These are phyloP conservation scores for Skeletonema potamos DNA, from an alignment of 108 stramenopile species.

Conservation along the genomic window DNA sequence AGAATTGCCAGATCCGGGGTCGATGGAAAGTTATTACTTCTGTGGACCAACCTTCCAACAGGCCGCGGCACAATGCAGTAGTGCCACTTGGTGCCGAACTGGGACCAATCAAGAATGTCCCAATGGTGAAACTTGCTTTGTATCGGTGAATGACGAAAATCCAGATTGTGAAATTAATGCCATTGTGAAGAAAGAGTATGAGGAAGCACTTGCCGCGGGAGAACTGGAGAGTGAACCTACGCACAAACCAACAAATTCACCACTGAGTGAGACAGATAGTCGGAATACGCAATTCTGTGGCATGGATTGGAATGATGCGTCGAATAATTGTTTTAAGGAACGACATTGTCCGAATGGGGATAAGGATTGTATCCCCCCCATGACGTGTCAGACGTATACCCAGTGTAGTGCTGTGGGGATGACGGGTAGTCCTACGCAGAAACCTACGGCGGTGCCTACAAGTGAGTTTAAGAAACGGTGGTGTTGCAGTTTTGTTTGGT, in stretches of 20 bases:
- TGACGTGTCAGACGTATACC: conserved; percentile 34
- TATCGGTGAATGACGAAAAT: conserved; percentile 18
- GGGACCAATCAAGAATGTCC: conserved; percentile 47
- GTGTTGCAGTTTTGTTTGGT: neutral
- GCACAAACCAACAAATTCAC: neutral
- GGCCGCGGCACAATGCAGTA: conserved; percentile 21
- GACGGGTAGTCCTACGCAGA: conserved; percentile 6
- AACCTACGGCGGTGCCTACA: conserved; percentile 1
- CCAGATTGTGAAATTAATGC: conserved; percentile 44
- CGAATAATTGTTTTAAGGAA: conserved; percentile 22
- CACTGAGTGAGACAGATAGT: conserved; percentile 7
- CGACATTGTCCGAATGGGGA: conserved; percentile 42
- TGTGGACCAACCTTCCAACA: conserved; percentile 31
- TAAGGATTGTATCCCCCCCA: conserved; percentile 20
- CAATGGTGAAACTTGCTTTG: conserved; percentile 43
- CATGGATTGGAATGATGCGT: conserved; percentile 31
- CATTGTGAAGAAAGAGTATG: conserved; percentile 35
- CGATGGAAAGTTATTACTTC: conserved; percentile 16
- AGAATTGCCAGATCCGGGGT: conserved; percentile 37
- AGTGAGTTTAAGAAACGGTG: neutral
- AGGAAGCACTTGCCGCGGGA: neutral
- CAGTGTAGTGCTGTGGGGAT: conserved; percentile 26
- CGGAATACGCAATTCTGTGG: conserved; percentile 36
- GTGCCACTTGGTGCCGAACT: conserved; percentile 29
- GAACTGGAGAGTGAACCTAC: neutral